Percentiles rank a stretch among this genome's conserved stretches.
Conservation (phyloP, 371 early-diverging fungal species). For the Choanephora cucurbitarum region DNA sequence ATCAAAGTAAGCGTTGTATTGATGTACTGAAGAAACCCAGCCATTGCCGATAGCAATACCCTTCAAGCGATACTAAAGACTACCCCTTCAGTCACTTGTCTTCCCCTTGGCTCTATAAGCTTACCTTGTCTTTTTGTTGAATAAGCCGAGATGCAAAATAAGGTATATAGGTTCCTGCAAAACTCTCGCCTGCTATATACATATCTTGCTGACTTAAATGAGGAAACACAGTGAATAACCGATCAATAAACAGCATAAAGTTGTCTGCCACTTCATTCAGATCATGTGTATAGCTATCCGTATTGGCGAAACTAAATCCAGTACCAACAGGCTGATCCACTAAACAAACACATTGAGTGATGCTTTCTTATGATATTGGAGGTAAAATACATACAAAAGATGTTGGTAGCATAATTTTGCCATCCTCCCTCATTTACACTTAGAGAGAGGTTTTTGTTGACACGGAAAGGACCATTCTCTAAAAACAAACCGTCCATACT, state of each 20-base stretch:
- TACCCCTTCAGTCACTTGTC: background rate
- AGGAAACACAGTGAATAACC: constrained; percentile 66
- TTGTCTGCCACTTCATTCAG: constrained; percentile 50
- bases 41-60: constrained; percentile 86
- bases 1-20: constrained; percentile 63
- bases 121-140: constrained; percentile 30
- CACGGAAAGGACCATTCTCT: constrained; percentile 81
- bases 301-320: constrained; percentile 68
- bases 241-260: constrained; percentile 65
- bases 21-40: constrained; percentile 82
- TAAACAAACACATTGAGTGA: too few relatives aligned
- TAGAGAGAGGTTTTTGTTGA: constrained; percentile 49
- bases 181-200: constrained; percentile 86
- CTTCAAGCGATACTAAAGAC: constrained; percentile 52
- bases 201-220: constrained; percentile 57
- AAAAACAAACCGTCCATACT: constrained; percentile 88
- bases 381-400: constrained; percentile 67
- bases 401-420: constrained; percentile 71
- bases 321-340: constrained; percentile 91
- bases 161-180: constrained; percentile 86
- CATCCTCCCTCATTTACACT: constrained; percentile 63
- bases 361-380: too few relatives aligned
- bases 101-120: background rate
- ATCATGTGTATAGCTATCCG: constrained; percentile 39
- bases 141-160: constrained; percentile 69